phyloP scores from a whole-genome alignment of 495 filamentous ascomycete species.

The Neurospora discreta region DNA sequence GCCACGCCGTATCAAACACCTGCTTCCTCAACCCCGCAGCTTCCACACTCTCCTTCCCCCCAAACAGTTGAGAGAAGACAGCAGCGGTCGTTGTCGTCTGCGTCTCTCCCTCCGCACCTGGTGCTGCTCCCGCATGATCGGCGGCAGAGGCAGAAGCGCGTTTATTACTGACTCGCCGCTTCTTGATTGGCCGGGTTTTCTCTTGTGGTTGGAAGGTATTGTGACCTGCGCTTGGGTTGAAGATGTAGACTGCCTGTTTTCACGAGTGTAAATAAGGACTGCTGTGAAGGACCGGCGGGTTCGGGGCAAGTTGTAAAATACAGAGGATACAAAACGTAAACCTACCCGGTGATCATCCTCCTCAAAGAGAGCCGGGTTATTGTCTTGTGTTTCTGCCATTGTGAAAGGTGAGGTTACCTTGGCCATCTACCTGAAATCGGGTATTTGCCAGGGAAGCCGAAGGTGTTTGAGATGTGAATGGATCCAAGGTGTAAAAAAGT shows the following conservation, averaged over 20 bases:
- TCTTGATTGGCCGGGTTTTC: slow-evolving; percentile 46
- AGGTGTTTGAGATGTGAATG: neutral
- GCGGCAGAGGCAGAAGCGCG: neutral
- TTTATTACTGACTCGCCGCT: slow-evolving; percentile 39
- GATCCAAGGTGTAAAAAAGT: neutral
- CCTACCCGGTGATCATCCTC: slow-evolving; percentile 25
- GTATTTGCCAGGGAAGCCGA: neutral
- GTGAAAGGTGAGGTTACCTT: neutral
- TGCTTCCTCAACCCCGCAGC: slow-evolving; percentile 44
- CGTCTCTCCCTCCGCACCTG: neutral
- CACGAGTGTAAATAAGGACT: neutral
- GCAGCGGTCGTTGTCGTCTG: neutral
- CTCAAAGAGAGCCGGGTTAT: slow-evolving; percentile 6
- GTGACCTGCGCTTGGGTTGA: slow-evolving; percentile 36
- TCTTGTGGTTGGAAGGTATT: slow-evolving; percentile 13
- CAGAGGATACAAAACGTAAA: neutral
- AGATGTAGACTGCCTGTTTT: slow-evolving; percentile 58
- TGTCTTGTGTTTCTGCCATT: slow-evolving; percentile 10
- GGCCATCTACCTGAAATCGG: neutral
- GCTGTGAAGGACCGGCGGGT: neutral
- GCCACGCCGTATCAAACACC: slow-evolving; percentile 58
- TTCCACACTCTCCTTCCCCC: slow-evolving; percentile 46
- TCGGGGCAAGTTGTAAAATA: neutral
- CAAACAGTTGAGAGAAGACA: slow-evolving; percentile 50
- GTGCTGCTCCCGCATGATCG: neutral